Conservation (phyloP, 352 stramenopile species). For the Hyphochytrium catenoides region DNA sequence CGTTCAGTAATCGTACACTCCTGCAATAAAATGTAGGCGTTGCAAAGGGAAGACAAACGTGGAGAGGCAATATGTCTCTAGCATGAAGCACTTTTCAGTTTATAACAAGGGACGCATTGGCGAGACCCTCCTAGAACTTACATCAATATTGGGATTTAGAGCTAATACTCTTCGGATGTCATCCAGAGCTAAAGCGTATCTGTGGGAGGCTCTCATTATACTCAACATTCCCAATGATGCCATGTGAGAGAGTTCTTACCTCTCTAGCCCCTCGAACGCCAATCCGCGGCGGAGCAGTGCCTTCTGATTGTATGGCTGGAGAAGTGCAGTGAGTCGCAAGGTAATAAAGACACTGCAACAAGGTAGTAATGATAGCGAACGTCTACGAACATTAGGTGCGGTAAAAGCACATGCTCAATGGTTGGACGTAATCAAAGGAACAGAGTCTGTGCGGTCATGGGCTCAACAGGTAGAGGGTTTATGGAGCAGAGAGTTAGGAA, state of each 20-base stretch:
- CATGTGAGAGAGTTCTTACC: constrained; percentile 46
- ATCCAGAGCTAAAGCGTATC: constrained; percentile 25
- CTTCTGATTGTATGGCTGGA: constrained; percentile 73
- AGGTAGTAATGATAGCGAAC: no score
- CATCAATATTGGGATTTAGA: constrained; percentile 62
- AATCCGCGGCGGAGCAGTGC: constrained; percentile 74
- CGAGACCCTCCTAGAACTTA: constrained; percentile 15
- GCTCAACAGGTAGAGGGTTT: no score
- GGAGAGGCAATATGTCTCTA: background rate
- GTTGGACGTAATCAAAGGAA: no score
- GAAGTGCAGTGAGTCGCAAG: background rate
- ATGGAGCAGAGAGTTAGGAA: no score
- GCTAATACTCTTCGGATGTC: constrained; percentile 55
- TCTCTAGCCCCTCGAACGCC: constrained; percentile 83
- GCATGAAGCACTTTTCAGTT: background rate
- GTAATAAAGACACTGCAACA: background rate
- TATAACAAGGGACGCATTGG: constrained; percentile 3
- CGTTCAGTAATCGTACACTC: no score
- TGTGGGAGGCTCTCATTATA: background rate
- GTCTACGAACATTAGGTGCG: no score
- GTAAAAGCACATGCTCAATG: no score
- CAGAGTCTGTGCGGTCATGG: no score
- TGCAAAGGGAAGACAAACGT: no score
- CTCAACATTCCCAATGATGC: constrained; percentile 3
- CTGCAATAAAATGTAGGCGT: no score